Evolutionary conservation across 345 rosid species (phyloP), one percentile per base, ranked within the genome.

Genomic region (Eutrema heterophyllum): DNA sequence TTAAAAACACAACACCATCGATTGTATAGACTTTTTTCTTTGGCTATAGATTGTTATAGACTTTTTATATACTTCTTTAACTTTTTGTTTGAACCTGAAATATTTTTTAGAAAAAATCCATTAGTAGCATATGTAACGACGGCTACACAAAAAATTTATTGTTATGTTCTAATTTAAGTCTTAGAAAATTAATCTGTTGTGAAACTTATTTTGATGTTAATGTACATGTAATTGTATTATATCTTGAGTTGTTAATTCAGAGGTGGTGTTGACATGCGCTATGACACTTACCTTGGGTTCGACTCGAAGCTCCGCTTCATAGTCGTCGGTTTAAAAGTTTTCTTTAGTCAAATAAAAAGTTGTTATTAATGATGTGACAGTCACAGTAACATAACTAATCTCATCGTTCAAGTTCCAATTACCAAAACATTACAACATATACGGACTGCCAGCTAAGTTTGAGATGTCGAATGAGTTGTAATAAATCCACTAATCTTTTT

Each of bases 21-120:
- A 26, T 54, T 57, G 60, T 65, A 14, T 45, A 11, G 33, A 73
- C 78, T 56, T 56, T 62, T 70, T 73, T 38, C 50, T 45, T 65
- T 43, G 49, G 14, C 40, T 64, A 64, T 54, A 32, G 15, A 41
- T 52, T 52, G 70, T 32, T 41, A 32, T n/a, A 52, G 36, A 71
- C 52, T 51, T 36, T 36, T 46, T 33, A 6, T 27, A 41, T 29
- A 14, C 14, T 12, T 51, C 4, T 51, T 50, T 38, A 11, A 8
- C 13, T 14, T 50, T 38, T 14, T 39, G 5, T 50, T 21, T 9
- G 45, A 65, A 49, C 13, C 24, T 26, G 59, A 12, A 30, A 29
- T 8, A 9, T 16, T 35, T 41, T 7, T 16, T 26, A 24, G 7
- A 14, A n/a, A 36, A 12, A 13, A 27, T n/a, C 8, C 6, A 39